These are phyloP conservation scores for Beauveria varroae DNA, from an alignment of 2,329 filamentous ascomycete species.

Conservation along the genomic window DNA sequence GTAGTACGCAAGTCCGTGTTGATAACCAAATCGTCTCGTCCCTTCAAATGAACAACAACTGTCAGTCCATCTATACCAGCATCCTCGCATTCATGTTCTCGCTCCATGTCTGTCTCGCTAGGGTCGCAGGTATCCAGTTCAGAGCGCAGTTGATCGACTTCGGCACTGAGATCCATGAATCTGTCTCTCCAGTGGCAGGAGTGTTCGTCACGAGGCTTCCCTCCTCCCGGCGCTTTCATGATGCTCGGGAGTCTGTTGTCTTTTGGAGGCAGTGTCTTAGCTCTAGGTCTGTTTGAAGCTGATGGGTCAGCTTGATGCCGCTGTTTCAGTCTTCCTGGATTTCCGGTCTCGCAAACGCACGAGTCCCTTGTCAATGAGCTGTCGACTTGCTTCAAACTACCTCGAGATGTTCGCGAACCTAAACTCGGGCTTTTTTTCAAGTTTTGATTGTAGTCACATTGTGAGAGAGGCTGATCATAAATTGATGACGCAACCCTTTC, in stretches of 20 bases:
- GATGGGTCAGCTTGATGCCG: not conserved
- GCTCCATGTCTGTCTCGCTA: not conserved
- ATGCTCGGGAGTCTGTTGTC: slow-evolving; percentile 6
- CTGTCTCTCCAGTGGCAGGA: slow-evolving; percentile 35
- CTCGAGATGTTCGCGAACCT: not conserved
- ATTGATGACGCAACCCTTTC: not conserved
- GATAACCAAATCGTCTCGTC: slow-evolving; percentile 44
- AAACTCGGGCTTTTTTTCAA: not conserved
- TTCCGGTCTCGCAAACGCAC: not conserved
- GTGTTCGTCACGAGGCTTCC: slow-evolving; percentile 18
- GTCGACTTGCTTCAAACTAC: not conserved
- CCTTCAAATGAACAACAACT: slow-evolving; percentile 42
- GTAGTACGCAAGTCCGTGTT: slow-evolving; percentile 35
- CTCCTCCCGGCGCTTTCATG: slow-evolving; percentile 1
- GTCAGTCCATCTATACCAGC: slow-evolving; percentile 41
- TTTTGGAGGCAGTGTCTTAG: not conserved
- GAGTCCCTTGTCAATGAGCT: not conserved
- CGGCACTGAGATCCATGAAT: slow-evolving; percentile 32
- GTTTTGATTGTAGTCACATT: not conserved
- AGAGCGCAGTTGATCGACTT: slow-evolving; percentile 34
- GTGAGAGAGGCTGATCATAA: not conserved
- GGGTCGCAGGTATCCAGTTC: slow-evolving; percentile 24
- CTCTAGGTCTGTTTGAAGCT: not conserved
- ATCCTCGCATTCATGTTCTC: slow-evolving; percentile 24
- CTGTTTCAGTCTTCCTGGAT: not conserved